These are phyloP conservation scores for Fistulina hepatica DNA, from an alignment of 1,284 basidiomycete species.

Conservation along the genomic window DNA sequence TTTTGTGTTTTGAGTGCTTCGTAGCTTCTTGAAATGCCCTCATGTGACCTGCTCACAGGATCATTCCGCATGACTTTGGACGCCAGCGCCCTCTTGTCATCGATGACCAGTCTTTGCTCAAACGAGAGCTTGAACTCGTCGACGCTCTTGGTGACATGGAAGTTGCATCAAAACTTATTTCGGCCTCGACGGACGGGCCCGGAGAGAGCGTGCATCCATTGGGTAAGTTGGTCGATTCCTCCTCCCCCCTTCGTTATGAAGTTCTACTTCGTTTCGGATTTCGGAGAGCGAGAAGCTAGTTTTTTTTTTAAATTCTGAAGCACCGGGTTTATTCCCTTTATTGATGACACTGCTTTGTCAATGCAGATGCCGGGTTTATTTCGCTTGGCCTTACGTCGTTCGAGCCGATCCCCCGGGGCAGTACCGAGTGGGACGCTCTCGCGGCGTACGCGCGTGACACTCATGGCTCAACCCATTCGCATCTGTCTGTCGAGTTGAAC, in stretches of 20 bases:
- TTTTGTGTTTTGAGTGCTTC: not conserved
- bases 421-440: constrained; percentile 40
- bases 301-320: too few species aligned
- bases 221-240: constrained; percentile 3
- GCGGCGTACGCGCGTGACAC: constrained; percentile 43
- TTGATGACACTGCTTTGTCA: too few species aligned
- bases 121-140: constrained; percentile 54
- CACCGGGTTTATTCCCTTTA: too few species aligned
- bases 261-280: too few species aligned
- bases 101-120: constrained; percentile 28
- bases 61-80: constrained; percentile 56
- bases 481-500: constrained; percentile 33
- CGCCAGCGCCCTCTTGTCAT: constrained; percentile 39
- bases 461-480: constrained; percentile 41
- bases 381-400: constrained; percentile 44
- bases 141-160: constrained; percentile 60
- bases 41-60: constrained; percentile 23
- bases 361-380: constrained; percentile 44
- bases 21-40: constrained; percentile 1
- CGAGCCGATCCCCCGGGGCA: constrained; percentile 33
- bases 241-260: constrained; percentile 5
- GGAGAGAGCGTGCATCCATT: constrained; percentile 29
- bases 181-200: constrained; percentile 29
- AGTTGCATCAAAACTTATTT: constrained; percentile 49
- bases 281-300: too few species aligned